A percentile compares a stretch with the other conserved stretches of the same genome.
phyloP scores from a whole-genome alignment of 1,139 yeast genomes.

The Debaryomyces fabryi region DNA sequence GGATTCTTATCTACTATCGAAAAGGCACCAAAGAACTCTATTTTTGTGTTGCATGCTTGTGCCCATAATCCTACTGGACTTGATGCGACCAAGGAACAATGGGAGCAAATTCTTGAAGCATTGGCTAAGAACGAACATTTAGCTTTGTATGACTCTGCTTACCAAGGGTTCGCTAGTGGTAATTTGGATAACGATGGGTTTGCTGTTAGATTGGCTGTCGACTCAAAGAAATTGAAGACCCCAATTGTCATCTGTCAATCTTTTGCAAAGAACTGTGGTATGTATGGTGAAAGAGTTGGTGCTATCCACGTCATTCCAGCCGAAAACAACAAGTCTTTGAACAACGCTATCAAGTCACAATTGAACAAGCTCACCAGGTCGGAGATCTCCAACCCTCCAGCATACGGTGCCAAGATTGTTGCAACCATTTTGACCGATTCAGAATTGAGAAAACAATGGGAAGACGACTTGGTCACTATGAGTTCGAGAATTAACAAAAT shows the following conservation, averaged over 20 bases:
- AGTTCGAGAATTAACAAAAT: conserved; percentile 78
- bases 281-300: conserved; percentile 98
- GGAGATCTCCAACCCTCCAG: conserved; percentile 92
- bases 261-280: conserved; percentile 96
- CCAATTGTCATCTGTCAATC: conserved; percentile 86
- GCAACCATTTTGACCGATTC: conserved; percentile 71
- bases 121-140: conserved; percentile 41
- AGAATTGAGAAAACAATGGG: conserved; percentile 77
- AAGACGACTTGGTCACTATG: conserved; percentile 83
- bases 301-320: conserved; percentile 76
- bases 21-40: conserved; percentile 74
- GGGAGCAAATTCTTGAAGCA: conserved; percentile 45
- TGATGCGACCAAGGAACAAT: conserved; percentile 49
- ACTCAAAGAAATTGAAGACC: conserved; percentile 37
- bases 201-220: conserved; percentile 82
- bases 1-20: conserved; percentile 72
- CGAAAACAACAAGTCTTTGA: conserved; percentile 38
- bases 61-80: conserved; percentile 57
- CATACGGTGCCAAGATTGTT: conserved; percentile 94
- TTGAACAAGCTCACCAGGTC: conserved; percentile 77
- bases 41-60: conserved; percentile 59
- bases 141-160: conserved; percentile 50
- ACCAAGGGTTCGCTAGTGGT: conserved; percentile 61
- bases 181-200: conserved; percentile 80
- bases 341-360: conserved; percentile 68